These are phyloP conservation scores for Pseudonectria foliicola DNA, from an alignment of 2,329 filamentous ascomycete genomes.

Conservation along the genomic window DNA sequence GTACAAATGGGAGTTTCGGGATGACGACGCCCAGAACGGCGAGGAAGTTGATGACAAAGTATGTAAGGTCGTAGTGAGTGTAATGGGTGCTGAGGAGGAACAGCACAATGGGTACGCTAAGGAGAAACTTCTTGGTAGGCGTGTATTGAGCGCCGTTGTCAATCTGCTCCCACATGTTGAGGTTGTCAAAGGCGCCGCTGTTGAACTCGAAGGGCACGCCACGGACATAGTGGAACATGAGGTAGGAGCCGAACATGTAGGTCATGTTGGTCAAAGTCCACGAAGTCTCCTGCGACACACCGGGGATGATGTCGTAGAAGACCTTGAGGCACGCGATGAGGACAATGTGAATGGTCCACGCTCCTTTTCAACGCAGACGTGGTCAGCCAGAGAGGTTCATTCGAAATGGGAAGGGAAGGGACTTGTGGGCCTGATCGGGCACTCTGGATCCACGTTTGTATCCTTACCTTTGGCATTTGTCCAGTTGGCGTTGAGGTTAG, in stretches of 20 bases:
- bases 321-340: conserved; percentile 89
- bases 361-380: conserved; percentile 51
- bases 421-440: neutral
- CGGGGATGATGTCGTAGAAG: conserved; percentile 92
- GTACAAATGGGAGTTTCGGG: conserved; percentile 89
- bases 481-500: conserved; percentile 97
- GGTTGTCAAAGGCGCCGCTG: conserved; percentile 93
- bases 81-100: conserved; percentile 98
- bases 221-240: conserved; percentile 99
- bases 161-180: conserved; percentile 99
- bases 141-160: conserved; percentile 99
- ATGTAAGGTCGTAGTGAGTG: conserved; percentile 94
- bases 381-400: conserved; percentile 2
- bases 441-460: neutral
- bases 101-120: conserved; percentile 86
- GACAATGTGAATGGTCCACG: conserved; percentile 96
- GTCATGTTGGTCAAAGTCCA: conserved; percentile 99
- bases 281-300: conserved; percentile 93
- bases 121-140: conserved; percentile 94
- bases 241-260: conserved; percentile 97
- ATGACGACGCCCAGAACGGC: conserved; percentile 90
- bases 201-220: conserved; percentile 99
- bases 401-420: conserved; percentile 2
- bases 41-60: conserved; percentile 95
- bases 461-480: conserved; percentile 95